phyloP scores from a whole-genome alignment of 805 yeast genomes.

The Ogataea allantospora region DNA sequence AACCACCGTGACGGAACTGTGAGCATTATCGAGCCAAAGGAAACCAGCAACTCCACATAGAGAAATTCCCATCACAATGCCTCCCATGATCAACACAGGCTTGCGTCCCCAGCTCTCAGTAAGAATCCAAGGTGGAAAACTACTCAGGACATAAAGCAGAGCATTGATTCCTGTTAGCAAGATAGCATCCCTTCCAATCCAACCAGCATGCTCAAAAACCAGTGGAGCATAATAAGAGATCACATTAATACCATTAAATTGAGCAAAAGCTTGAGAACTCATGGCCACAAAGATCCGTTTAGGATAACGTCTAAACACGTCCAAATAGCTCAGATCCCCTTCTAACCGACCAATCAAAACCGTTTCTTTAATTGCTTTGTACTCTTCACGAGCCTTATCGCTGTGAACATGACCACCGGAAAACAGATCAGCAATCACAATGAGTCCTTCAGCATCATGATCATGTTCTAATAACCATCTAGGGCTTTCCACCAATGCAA shows the following conservation, averaged over 20 bases:
- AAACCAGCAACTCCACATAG: constrained; percentile 63
- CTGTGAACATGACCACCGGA: constrained; percentile 74
- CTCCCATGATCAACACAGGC: constrained; percentile 78
- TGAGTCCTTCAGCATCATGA: constrained; percentile 76
- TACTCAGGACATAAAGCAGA: constrained; percentile 52
- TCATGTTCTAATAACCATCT: constrained; percentile 87
- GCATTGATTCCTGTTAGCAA: constrained; percentile 86
- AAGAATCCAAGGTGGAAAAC: constrained; percentile 87
- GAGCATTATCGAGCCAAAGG: constrained; percentile 42
- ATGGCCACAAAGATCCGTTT: constrained; percentile 83
- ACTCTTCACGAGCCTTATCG: constrained; percentile 68
- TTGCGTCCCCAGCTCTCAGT: constrained; percentile 92
- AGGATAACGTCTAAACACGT: constrained; percentile 74
- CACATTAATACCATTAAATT: constrained; percentile 89
- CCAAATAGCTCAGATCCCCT: constrained; percentile 72
- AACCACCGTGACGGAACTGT: constrained; percentile 73
- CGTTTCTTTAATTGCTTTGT: constrained; percentile 75
- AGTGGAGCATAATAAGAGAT: constrained; percentile 91
- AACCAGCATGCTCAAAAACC: constrained; percentile 93
- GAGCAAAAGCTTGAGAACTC: constrained; percentile 90
- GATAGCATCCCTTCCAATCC: constrained; percentile 85
- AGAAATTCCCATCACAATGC: constrained; percentile 74
- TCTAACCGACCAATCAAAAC: constrained; percentile 75
- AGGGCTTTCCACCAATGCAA: constrained; percentile 82
- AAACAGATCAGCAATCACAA: constrained; percentile 80